A percentile compares a stretch with the other conserved stretches of the same genome.
Conservation (phyloP, 148 eudicot genomes). For the Gaultheria prostrata region DNA sequence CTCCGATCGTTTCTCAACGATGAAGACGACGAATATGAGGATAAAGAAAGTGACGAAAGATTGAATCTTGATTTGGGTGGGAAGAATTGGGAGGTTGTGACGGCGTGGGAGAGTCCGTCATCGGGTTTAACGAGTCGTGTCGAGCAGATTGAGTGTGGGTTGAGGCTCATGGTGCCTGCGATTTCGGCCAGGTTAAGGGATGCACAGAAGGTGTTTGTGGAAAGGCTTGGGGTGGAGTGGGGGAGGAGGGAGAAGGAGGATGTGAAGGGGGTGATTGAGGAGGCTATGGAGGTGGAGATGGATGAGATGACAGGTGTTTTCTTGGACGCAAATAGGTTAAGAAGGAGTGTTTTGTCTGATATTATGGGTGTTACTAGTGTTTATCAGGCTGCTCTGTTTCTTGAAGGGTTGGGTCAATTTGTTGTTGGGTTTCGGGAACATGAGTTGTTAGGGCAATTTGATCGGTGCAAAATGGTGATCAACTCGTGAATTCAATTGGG, state of each 20-base stretch:
- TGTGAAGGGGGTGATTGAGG: constrained; percentile 23
- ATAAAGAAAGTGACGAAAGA: neutral
- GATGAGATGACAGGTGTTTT: constrained; percentile 70
- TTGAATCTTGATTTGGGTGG: constrained; percentile 3
- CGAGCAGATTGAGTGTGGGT: constrained; percentile 74
- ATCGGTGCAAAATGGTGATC: constrained; percentile 31
- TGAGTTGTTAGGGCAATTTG: constrained; percentile 43
- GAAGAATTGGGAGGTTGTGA: constrained; percentile 30
- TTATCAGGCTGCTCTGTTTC: constrained; percentile 70
- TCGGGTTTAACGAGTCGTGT: constrained; percentile 36
- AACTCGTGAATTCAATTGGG: constrained; percentile 29
- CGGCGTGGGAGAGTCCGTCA: constrained; percentile 50
- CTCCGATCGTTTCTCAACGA: constrained; percentile 59
- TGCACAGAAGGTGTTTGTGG: constrained; percentile 53
- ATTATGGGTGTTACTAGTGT: constrained; percentile 58
- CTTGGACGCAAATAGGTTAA: constrained; percentile 74
- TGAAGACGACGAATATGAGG: constrained; percentile 20
- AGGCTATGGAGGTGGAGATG: constrained; percentile 40
- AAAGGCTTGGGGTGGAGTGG: constrained; percentile 47
- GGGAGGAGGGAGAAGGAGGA: constrained; percentile 17
- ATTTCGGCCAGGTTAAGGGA: constrained; percentile 47
- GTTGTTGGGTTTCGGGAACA: constrained; percentile 70
- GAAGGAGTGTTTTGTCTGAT: constrained; percentile 72
- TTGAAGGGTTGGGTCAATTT: constrained; percentile 65
- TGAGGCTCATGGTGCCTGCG: constrained; percentile 78